A percentile compares a stretch with the other conserved stretches of the same genome.
These are phyloP conservation scores for Aspergillus texensis DNA, from an alignment of 2,329 filamentous ascomycete species.

Conservation along the genomic window DNA sequence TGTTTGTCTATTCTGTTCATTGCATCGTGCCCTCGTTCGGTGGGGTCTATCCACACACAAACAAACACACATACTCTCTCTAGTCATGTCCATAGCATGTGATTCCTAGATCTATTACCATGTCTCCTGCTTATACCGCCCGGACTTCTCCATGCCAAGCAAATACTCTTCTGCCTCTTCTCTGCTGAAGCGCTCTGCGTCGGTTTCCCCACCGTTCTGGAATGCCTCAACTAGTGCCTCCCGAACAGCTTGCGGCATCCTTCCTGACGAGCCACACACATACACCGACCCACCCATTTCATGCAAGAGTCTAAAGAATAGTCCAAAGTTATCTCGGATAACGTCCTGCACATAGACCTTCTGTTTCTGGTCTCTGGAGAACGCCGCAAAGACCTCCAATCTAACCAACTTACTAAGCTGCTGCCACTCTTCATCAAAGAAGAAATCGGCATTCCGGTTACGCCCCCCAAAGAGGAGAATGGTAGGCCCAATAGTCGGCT, in stretches of 20 bases:
- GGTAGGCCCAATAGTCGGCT: conserved; percentile 45
- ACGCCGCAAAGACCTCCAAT: conserved; percentile 64
- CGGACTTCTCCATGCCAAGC: conserved; percentile 61
- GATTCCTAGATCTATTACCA: conserved; percentile 54
- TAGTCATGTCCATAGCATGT: neutral
- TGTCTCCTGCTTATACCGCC: conserved; percentile 69
- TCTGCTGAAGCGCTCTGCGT: conserved; percentile 33
- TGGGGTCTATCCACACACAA: neutral
- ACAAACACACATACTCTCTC: neutral
- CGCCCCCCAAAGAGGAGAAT: conserved; percentile 85
- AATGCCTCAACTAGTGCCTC: conserved; percentile 68
- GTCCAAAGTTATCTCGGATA: conserved; percentile 53
- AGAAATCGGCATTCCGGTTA: conserved; percentile 74
- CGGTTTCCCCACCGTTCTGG: conserved; percentile 51
- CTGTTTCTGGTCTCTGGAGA: conserved; percentile 68
- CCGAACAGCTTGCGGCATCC: conserved; percentile 71
- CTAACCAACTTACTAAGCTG: conserved; percentile 43
- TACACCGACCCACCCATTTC: conserved; percentile 55
- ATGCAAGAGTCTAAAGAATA: conserved; percentile 57
- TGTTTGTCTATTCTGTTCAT: neutral
- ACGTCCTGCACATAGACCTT: conserved; percentile 71
- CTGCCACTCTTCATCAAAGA: conserved; percentile 78
- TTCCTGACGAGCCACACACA: conserved; percentile 62
- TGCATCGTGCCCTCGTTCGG: neutral
- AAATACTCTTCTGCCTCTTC: conserved; percentile 60